Percentiles rank a stretch among this genome's conserved stretches.
phyloP scores from a whole-genome alignment of 352 stramenopile species.

The Pythium brassicae region DNA sequence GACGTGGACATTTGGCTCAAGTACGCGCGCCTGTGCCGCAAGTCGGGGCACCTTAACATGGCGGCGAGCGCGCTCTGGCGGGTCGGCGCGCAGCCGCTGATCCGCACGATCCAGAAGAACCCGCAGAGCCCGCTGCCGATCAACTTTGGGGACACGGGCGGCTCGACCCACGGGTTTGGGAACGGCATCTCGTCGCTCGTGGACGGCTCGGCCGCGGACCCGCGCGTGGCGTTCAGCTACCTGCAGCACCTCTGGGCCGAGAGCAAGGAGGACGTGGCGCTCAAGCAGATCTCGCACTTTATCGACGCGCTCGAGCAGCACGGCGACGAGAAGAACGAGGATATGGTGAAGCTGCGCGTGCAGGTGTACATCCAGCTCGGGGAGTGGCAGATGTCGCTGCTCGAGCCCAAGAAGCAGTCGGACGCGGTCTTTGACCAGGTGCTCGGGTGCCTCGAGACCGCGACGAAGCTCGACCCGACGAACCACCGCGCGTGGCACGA shows the following conservation, averaged over 20 bases:
- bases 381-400: conserved; percentile 80
- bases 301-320: conserved; percentile 77
- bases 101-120: conserved; percentile 71
- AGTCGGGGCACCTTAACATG: conserved; percentile 87
- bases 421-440: conserved; percentile 77
- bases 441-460: conserved; percentile 74
- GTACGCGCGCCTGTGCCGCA: conserved; percentile 90
- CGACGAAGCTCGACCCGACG: conserved; percentile 79
- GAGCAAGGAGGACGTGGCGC: conserved; percentile 73
- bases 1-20: conserved; percentile 94
- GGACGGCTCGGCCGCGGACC: conserved; percentile 68
- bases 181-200: conserved; percentile 51
- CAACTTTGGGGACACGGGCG: conserved; percentile 52
- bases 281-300: conserved; percentile 83
- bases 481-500: conserved; percentile 98
- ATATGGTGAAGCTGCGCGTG: conserved; percentile 72
- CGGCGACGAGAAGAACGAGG: conserved; percentile 55
- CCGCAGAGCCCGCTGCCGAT: conserved; percentile 61
- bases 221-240: conserved; percentile 78
- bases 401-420: conserved; percentile 66
- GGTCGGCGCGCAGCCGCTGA: conserved; percentile 77
- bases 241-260: conserved; percentile 80
- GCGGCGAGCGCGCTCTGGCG: conserved; percentile 76
- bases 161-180: conserved; percentile 42
- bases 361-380: conserved; percentile 84